A percentile compares a stretch with the other conserved stretches of the same genome.
phyloP scores from a whole-genome alignment of 1,284 basidiomycete genomes.

The Heterobasidion annosum region DNA sequence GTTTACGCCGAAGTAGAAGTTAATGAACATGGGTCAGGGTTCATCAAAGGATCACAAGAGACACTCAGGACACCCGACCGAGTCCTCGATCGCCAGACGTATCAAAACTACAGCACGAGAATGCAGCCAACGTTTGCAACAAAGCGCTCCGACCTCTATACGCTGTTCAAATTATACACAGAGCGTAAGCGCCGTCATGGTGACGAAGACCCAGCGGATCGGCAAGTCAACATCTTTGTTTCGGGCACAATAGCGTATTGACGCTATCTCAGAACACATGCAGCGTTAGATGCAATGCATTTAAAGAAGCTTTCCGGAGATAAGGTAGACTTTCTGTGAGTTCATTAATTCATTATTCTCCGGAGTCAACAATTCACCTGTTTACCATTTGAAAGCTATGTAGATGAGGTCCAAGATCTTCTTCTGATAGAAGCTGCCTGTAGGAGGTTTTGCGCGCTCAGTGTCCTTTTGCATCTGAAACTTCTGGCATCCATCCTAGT shows the following conservation, averaged over 20 bases:
- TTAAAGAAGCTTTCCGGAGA: slow-evolving; percentile 18
- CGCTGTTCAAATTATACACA: slow-evolving; percentile 45
- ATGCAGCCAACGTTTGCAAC: slow-evolving; percentile 44
- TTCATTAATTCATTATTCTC: not conserved
- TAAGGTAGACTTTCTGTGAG: not conserved
- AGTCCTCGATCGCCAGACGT: slow-evolving; percentile 34
- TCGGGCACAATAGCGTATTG: not conserved
- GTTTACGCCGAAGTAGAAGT: not conserved
- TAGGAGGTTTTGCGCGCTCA: slow-evolving; percentile 19
- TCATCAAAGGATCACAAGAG: slow-evolving; percentile 59
- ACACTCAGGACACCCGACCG: slow-evolving; percentile 25
- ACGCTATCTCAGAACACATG: slow-evolving; percentile 32
- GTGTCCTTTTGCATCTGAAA: not conserved
- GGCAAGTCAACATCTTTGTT: slow-evolving; percentile 25
- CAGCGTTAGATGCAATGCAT: slow-evolving; percentile 28
- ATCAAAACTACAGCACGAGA: slow-evolving; percentile 38
- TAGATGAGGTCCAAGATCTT: slow-evolving; percentile 71
- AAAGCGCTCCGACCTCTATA: slow-evolving; percentile 38
- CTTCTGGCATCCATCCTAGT: slow-evolving; percentile 28
- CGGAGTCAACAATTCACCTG: too few relatives aligned
- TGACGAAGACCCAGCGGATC: slow-evolving; percentile 46
- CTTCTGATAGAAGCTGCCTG: slow-evolving; percentile 56
- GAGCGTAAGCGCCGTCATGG: slow-evolving; percentile 29
- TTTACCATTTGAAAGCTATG: slow-evolving; percentile 33
- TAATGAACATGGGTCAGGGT: slow-evolving; percentile 28